A percentile compares a stretch with the other conserved stretches of the same genome.
Evolutionary conservation across 176 grass and related monocot species (phyloP).

Genomic region (Thinopyrum elongatum): DNA sequence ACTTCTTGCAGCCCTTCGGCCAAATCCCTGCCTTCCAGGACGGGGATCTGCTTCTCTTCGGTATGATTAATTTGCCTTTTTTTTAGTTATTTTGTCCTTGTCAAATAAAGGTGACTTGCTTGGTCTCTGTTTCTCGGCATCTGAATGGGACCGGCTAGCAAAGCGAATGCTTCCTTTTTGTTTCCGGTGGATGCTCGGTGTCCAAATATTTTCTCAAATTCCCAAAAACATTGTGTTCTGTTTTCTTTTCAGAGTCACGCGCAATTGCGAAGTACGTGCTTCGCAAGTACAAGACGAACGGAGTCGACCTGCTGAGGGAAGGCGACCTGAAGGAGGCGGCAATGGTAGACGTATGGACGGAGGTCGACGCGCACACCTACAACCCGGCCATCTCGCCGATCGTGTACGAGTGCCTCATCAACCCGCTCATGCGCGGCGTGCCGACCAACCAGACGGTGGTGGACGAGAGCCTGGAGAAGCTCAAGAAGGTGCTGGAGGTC

Average conservation of each 20-base stretch:
- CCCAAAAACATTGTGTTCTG: neutral
- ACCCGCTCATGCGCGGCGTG: neutral
- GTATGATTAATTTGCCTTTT: neutral
- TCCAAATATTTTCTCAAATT: too few species aligned
- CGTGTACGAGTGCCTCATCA: neutral
- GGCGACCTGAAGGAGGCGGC: neutral
- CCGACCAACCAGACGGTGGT: neutral
- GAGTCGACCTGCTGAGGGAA: neutral
- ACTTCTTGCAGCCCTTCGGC: neutral
- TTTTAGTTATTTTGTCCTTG: neutral
- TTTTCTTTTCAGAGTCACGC: neutral
- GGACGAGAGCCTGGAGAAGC: constrained; percentile 7
- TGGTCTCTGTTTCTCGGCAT: too few species aligned
- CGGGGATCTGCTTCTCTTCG: neutral
- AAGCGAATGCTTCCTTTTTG: too few species aligned
- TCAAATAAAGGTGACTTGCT: too few species aligned
- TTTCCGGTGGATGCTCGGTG: too few species aligned
- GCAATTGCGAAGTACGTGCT: neutral
- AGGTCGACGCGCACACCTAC: neutral
- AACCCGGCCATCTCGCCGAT: neutral
- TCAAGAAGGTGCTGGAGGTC: neutral
- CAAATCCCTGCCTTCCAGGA: neutral
- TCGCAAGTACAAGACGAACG: neutral
- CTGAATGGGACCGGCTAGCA: too few species aligned
- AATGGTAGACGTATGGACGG: neutral